phyloP scores from a whole-genome alignment of 2,329 filamentous ascomycete genomes.

The Aspergillus sojae region DNA sequence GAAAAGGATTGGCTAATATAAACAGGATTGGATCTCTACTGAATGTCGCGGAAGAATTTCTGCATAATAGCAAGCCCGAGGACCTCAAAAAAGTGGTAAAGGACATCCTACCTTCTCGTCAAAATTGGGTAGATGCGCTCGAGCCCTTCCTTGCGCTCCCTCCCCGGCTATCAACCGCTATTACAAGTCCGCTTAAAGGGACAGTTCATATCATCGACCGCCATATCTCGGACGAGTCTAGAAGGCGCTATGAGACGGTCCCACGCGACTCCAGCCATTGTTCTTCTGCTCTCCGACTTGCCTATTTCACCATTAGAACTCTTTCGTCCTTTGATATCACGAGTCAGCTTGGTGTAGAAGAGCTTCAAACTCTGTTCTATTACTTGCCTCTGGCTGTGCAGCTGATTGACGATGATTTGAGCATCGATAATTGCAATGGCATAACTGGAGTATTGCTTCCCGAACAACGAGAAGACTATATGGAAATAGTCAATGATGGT shows the following conservation, averaged over 20 bases:
- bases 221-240: constrained; percentile 29
- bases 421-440: constrained; percentile 57
- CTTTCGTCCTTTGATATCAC: constrained; percentile 49
- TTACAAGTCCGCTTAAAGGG: constrained; percentile 73
- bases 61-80: constrained; percentile 38
- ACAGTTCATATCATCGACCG: constrained; percentile 64
- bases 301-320: constrained; percentile 67
- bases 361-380: constrained; percentile 47
- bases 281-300: constrained; percentile 74
- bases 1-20: constrained; percentile 28
- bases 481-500: constrained; percentile 56
- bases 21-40: constrained; percentile 60
- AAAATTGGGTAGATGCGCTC: constrained; percentile 69
- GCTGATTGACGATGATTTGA: constrained; percentile 63
- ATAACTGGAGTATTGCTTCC: constrained; percentile 53
- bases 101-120: constrained; percentile 64
- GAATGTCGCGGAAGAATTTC: constrained; percentile 54
- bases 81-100: constrained; percentile 30
- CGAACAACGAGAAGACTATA: constrained; percentile 56
- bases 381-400: constrained; percentile 59
- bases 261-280: constrained; percentile 68
- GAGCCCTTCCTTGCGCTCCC: constrained; percentile 50
- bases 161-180: constrained; percentile 62
- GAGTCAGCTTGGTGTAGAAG: constrained; percentile 33
- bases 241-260: constrained; percentile 34